Evolutionary conservation across 192 early-diverging fungal species (phyloP), one percentile per base, ranked within the genome.

Genomic region (Cladochytrium replicatum): DNA sequence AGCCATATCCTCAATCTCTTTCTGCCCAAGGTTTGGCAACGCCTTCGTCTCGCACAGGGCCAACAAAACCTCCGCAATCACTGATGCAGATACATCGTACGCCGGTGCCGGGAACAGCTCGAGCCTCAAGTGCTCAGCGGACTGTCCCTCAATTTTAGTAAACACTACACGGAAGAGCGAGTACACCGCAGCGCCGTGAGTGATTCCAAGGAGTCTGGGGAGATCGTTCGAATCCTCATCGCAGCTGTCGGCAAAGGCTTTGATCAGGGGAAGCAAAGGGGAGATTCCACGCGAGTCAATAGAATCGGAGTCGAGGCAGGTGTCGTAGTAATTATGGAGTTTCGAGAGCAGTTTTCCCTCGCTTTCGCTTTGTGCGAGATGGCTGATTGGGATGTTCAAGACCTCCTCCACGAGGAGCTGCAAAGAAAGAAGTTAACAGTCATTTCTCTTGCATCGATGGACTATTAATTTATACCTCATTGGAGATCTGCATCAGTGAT

Each of bases 81-180:
- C 59, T 9, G 32, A 7, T 7, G 25, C 17, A 2, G 22, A 13
- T 17, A 50, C 63, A 19, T 58, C 23, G 38, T 66, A 61, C 15
- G 60, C 64, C 13, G 47, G 44, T 11, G 68, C 54, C 19, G 68
- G 68, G 15, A 44, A 28, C 19, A 70, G 46, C 43, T 63, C 54
- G 32, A 70, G 42, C 6, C 57, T 38, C 45, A 66, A 22, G 32
- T 67, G 63, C 4, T 61, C 53, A 1, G 46, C 41, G 22, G 34
- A 47, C 31, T 52, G 28, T 7, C 32, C 32, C 0, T 19, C 31
- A 8, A 66, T 57, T 50, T 66, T 53, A 1, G 50, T 50, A 41
- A 62, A 70, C 8, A 34, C 41, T 3, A 63, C 46, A 25, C 43
- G 46, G 48, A 70, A 66, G 4, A 70, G 41, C 1, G 51, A 41